Evolutionary conservation across 106 monocot genomes (phyloP), one percentile per base, ranked within the genome.

Genomic region (Dactylorhiza incarnata): DNA sequence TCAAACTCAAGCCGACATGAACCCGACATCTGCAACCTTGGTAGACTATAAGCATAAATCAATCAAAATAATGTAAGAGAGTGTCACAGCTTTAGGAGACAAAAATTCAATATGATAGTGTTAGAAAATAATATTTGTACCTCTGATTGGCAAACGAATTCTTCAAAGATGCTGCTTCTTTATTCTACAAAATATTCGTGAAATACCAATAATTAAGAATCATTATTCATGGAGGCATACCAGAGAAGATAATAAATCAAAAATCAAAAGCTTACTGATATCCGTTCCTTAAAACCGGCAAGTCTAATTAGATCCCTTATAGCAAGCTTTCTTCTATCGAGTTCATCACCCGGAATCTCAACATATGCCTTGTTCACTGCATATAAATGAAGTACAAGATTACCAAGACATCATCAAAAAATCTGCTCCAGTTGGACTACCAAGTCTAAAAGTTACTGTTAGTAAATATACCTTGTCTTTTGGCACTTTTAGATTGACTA

Each of bases 281-380:
- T 78, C 58, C 59, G 26, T 69, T 94, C 93, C 72, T 79, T 90
- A 63, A 81, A 75, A 76, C 86, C 88, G 12, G 83, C 84, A 72
- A 88, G 80, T 76, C 84, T 71, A 72, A 94, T 94, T 2, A 94
- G 88, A 76, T 94, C 82, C 73, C 55, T 86, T 83, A 94, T 83
- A 26, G 20, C 78, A 19, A 94, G 72, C 25, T 84, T 84, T 26
- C 70, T 84, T 58, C 76, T 74, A 16, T 90, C 84, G 76, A 90
- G 77, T 69, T 94, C 93, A 46, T 86, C 78, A 2, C 88, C 88
- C 61, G 90, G 86, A 6, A 69, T 84, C 76, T 90, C 86, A 22
- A 90, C 22, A 58, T 90, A 80, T 68, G 50, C 25, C 78, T 84
- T 86, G 59, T 90, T 81, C 82, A 88, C 93, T 93, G 53, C 49